These are phyloP conservation scores for Colletotrichum tofieldiae DNA, from an alignment of 2,329 filamentous ascomycete species.

Conservation along the genomic window DNA sequence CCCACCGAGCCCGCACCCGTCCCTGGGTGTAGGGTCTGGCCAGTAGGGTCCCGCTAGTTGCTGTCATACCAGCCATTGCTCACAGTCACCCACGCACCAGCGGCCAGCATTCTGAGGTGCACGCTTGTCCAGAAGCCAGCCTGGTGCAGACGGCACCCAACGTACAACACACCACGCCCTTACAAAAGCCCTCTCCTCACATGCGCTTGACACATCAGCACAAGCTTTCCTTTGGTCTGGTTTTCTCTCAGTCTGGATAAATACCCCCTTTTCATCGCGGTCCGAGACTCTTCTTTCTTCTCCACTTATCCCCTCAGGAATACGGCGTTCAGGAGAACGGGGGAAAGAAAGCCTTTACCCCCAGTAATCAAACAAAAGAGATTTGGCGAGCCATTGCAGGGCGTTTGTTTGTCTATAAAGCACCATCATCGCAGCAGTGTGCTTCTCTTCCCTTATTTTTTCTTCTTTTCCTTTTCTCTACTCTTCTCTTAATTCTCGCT, in stretches of 20 bases:
- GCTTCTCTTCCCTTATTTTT: neutral
- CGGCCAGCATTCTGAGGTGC: neutral
- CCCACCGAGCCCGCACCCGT: neutral
- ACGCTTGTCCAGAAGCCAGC: neutral
- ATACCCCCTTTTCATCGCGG: conserved; percentile 39
- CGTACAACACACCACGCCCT: neutral
- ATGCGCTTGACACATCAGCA: neutral
- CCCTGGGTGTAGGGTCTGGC: neutral
- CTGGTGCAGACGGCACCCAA: neutral
- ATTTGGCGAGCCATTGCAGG: conserved; percentile 12
- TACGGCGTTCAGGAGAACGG: conserved; percentile 17
- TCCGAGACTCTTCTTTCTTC: conserved; percentile 6
- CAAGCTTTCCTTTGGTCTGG: conserved; percentile 1
- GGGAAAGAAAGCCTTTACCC: neutral
- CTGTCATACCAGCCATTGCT: neutral
- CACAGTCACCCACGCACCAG: neutral
- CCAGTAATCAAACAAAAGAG: neutral
- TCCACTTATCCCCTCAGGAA: neutral
- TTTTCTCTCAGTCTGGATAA: conserved; percentile 41
- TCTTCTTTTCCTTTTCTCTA: too few species aligned
- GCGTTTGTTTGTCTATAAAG: conserved; percentile 14
- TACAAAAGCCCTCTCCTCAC: neutral
- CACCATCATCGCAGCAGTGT: neutral
- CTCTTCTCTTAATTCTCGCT: neutral
- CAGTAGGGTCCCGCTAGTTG: neutral